These are phyloP conservation scores for Beauveria varroae DNA, from an alignment of 2,329 filamentous ascomycete genomes.

Conservation along the genomic window DNA sequence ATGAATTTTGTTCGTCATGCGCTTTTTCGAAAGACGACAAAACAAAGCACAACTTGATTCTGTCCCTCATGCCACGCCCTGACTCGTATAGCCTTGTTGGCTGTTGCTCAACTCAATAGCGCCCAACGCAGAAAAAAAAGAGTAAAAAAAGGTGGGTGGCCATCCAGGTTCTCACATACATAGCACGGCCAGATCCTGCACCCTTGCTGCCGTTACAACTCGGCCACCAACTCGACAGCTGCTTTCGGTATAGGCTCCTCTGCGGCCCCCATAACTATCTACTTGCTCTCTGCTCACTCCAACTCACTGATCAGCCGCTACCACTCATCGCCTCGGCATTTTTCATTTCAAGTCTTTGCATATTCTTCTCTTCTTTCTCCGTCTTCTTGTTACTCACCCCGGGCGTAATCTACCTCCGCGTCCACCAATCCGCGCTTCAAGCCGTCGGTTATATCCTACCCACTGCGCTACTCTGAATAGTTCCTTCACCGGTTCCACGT, in stretches of 20 bases:
- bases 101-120: too few relatives aligned
- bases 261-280: background rate
- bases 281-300: background rate
- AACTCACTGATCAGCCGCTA: background rate
- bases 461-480: conserved; percentile 1
- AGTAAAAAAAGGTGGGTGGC: conserved; percentile 1
- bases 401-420: too few relatives aligned
- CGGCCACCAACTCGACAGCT: background rate
- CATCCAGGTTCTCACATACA: conserved; percentile 5
- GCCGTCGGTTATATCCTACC: background rate
- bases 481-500: background rate
- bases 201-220: background rate
- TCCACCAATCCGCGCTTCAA: background rate
- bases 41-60: too few relatives aligned
- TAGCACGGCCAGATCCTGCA: background rate
- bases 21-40: too few relatives aligned
- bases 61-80: too few relatives aligned
- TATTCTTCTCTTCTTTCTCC: background rate
- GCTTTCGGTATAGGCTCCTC: background rate
- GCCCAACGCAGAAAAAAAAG: background rate
- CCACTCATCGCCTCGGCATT: background rate
- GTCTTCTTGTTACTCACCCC: background rate
- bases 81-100: too few relatives aligned
- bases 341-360: background rate
- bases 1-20: too few relatives aligned